Percentiles rank a stretch among this genome's conserved stretches.
Conservation (phyloP, 192 early-diverging fungal genomes). For the Backusella circina region DNA sequence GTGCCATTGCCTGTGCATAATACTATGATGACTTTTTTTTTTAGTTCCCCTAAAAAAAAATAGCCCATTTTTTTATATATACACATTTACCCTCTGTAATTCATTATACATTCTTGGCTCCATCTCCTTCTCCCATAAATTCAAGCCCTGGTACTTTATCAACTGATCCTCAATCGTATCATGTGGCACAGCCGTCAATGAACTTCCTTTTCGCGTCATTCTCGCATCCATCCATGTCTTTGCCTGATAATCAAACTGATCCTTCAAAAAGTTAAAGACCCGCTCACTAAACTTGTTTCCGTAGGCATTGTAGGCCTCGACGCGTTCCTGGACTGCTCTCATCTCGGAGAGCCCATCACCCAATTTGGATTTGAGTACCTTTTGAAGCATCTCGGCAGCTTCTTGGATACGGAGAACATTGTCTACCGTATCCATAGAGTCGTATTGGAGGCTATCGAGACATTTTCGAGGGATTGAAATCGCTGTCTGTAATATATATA, state of each 20-base stretch:
- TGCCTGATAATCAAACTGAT: slow-evolving; percentile 63
- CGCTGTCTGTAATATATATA: slow-evolving; percentile 31
- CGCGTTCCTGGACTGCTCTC: slow-evolving; percentile 56
- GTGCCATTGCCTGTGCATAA: slow-evolving; percentile 54
- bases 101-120: slow-evolving; percentile 68
- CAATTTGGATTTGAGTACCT: slow-evolving; percentile 57
- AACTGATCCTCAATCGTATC: slow-evolving; percentile 61
- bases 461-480: slow-evolving; percentile 62
- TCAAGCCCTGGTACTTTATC: slow-evolving; percentile 62
- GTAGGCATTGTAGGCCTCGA: slow-evolving; percentile 64
- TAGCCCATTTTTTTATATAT: too few relatives aligned
- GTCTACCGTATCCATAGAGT: slow-evolving; percentile 57
- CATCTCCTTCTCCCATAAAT: slow-evolving; percentile 72
- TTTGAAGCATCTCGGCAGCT: slow-evolving; percentile 64
- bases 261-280: slow-evolving; percentile 60
- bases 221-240: slow-evolving; percentile 17
- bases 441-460: slow-evolving; percentile 59
- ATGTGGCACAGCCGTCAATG: slow-evolving; percentile 41
- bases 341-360: slow-evolving; percentile 52
- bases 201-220: slow-evolving; percentile 27
- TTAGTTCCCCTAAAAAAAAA: too few relatives aligned
- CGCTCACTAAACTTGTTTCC: slow-evolving; percentile 62
- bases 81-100: slow-evolving; percentile 60
- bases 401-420: slow-evolving; percentile 60
- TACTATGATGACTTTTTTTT: slow-evolving; percentile 1